Evolutionary conservation across 345 rosid species (phyloP).

Genomic region (Salix brachista): DNA sequence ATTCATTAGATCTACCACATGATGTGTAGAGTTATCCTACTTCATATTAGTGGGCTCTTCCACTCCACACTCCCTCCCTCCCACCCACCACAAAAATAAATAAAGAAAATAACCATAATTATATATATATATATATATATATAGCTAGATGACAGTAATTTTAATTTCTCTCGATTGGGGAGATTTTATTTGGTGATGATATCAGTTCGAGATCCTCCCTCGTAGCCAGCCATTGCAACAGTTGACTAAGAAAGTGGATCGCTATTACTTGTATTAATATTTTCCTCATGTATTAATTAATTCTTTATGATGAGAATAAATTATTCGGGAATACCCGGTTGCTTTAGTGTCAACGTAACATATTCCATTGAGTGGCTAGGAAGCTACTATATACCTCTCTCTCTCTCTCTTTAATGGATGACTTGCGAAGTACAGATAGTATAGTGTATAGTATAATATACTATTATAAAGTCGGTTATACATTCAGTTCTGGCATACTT

Average conservation of each 20-base stretch:
- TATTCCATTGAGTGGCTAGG: constrained; percentile 38
- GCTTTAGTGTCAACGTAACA: constrained; percentile 30
- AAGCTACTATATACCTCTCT: constrained; percentile 25
- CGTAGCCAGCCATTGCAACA: too few relatives aligned
- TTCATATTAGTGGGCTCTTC: background rate
- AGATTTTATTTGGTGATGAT: too few relatives aligned
- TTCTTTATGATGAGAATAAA: background rate
- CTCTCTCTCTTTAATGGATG: constrained; percentile 13
- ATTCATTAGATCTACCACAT: background rate
- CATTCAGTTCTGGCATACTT: background rate
- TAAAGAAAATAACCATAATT: too few relatives aligned
- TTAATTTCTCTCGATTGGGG: too few relatives aligned
- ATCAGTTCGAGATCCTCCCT: too few relatives aligned
- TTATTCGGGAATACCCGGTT: background rate
- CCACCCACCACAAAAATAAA: too few relatives aligned
- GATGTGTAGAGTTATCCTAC: too few relatives aligned
- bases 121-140: too few relatives aligned
- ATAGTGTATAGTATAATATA: constrained; percentile 1
- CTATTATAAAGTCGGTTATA: constrained; percentile 3
- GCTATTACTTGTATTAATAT: background rate
- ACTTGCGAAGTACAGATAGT: constrained; percentile 23
- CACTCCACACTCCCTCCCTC: too few relatives aligned
- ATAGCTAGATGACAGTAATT: too few relatives aligned
- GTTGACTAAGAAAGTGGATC: background rate
- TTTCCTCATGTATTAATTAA: background rate